Conservation (phyloP, 2,329 filamentous ascomycete genomes). For the Chaetoscypha palmicola region DNA sequence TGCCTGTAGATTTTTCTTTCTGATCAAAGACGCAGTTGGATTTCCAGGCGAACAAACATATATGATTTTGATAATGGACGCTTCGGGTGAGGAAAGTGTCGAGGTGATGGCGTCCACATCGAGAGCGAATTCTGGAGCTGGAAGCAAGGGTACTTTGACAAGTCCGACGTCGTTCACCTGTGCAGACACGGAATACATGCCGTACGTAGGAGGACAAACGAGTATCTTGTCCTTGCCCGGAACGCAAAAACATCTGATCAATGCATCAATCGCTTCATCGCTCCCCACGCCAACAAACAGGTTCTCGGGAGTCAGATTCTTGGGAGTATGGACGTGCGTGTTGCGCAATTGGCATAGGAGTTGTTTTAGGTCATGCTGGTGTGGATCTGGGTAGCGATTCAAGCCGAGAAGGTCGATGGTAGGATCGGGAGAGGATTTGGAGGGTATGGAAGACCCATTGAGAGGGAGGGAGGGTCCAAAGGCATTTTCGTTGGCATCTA, state of each 20-base stretch:
- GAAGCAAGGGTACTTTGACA: conserved; percentile 75
- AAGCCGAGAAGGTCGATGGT: conserved; percentile 72
- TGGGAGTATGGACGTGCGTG: conserved; percentile 70
- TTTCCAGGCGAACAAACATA: conserved; percentile 96
- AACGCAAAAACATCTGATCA: conserved; percentile 87
- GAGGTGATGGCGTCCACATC: conserved; percentile 62
- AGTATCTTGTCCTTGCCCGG: conserved; percentile 86
- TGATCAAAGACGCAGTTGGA: conserved; percentile 74
- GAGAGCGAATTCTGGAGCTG: conserved; percentile 65
- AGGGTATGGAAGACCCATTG: conserved; percentile 34
- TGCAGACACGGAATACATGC: conserved; percentile 95
- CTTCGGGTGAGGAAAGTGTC: conserved; percentile 50
- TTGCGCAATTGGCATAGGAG: conserved; percentile 82
- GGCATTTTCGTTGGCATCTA: conserved; percentile 97
- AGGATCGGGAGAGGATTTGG: conserved; percentile 39
- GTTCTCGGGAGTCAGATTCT: conserved; percentile 68
- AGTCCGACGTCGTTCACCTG: conserved; percentile 88
- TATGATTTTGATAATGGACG: conserved; percentile 69
- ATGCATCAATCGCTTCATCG: conserved; percentile 92
- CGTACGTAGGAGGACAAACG: conserved; percentile 93
- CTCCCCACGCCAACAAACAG: conserved; percentile 93
- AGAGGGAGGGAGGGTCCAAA: conserved; percentile 73
- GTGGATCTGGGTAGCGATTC: conserved; percentile 93
- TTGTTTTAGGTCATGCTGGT: conserved; percentile 82
- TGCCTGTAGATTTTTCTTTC: conserved; percentile 64